Conservation (phyloP, 148 eudicot species). For the Amaranthus cruentus region DNA sequence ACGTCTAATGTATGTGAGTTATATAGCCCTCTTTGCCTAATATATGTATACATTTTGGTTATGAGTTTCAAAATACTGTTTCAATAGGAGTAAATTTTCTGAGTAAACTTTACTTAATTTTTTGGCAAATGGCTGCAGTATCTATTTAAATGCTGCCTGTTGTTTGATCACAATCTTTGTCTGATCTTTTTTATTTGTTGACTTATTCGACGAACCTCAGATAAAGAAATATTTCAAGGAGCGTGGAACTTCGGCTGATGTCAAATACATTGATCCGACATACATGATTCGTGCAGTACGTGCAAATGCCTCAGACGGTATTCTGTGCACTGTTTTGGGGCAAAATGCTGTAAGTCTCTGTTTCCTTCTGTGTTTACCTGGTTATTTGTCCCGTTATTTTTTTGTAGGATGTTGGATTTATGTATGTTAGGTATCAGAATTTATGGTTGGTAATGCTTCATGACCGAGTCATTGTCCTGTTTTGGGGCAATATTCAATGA, state of each 20-base stretch:
- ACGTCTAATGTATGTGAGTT: too few relatives aligned
- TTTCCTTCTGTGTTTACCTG: background rate
- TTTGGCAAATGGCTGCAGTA: background rate
- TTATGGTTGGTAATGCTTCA: background rate
- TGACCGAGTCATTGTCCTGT: background rate
- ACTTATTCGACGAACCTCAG: slow-evolving; percentile 28
- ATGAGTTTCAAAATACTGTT: background rate
- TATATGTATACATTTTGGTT: too few relatives aligned
- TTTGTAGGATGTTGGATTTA: background rate
- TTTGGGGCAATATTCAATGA: too few relatives aligned
- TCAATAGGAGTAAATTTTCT: background rate
- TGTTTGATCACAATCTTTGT: background rate
- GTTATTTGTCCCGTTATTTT: background rate
- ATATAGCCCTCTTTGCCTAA: too few relatives aligned
- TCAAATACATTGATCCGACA: slow-evolving; percentile 96
- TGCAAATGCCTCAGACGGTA: slow-evolving; percentile 99
- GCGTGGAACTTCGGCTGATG: slow-evolving; percentile 73
- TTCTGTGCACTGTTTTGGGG: slow-evolving; percentile 91
- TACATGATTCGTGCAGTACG: slow-evolving; percentile 97
- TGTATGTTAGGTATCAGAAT: background rate
- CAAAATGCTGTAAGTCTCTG: slow-evolving; percentile 87
- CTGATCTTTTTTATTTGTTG: background rate
- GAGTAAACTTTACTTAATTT: background rate
- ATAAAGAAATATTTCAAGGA: slow-evolving; percentile 77
- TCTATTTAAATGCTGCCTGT: background rate